phyloP scores from a whole-genome alignment of 345 rosid species.

The Brassica nigra region DNA sequence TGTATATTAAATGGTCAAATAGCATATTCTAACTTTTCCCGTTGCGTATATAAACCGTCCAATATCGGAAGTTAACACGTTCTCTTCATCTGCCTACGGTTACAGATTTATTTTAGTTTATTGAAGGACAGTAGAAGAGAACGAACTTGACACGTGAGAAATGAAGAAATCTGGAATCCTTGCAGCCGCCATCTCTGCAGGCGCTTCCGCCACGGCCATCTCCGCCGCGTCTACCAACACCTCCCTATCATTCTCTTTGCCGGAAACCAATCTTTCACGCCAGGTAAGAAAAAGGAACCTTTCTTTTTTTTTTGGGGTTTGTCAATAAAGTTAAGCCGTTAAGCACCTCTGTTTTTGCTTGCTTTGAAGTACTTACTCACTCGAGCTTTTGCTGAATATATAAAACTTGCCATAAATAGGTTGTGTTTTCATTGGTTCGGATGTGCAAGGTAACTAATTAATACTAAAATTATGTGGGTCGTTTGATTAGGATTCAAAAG shows the following conservation, averaged over 20 bases:
- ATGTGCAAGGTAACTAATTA: not conserved
- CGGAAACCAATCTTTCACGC: slow-evolving; percentile 43
- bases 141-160: slow-evolving; percentile 4
- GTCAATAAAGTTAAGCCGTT: not conserved
- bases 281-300: slow-evolving; percentile 44
- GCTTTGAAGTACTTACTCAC: not conserved
- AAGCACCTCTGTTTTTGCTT: slow-evolving; percentile 19
- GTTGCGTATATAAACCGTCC: slow-evolving; percentile 37
- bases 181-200: slow-evolving; percentile 52
- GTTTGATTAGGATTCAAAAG: slow-evolving; percentile 42
- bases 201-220: slow-evolving; percentile 51
- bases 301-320: not conserved
- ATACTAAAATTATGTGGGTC: not conserved
- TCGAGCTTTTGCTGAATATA: not conserved
- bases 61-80: slow-evolving; percentile 10
- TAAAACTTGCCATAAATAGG: not conserved
- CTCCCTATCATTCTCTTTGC: slow-evolving; percentile 49
- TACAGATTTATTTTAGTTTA: not conserved
- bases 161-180: slow-evolving; percentile 66
- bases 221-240: slow-evolving; percentile 50
- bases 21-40: not conserved
- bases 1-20: not conserved
- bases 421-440: not conserved
- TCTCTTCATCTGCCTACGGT: slow-evolving; percentile 33
- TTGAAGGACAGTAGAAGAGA: not conserved